Base-by-base conservation (phyloP, 169 alveolate species). In the Cryptosporidium viatorum region DNA sequence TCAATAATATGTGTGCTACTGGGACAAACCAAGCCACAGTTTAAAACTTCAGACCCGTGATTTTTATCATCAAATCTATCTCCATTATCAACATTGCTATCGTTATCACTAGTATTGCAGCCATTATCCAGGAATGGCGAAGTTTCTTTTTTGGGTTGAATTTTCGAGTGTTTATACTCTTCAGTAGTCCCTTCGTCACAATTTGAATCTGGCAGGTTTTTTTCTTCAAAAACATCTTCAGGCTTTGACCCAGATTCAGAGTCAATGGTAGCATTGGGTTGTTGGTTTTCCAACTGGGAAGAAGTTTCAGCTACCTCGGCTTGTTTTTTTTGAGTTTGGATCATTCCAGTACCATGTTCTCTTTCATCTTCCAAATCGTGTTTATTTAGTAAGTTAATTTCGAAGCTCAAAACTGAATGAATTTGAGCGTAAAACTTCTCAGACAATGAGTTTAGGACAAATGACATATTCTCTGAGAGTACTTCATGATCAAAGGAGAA, bases 321-420 rank as follows among this genome's bases (percentile, higher is more conserved):
- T n/a, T n/a, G 35, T 31, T 39, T 14, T 9, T 31, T 0, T 12
- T 65, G 71, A 23, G 29, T 21, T 26, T 55, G 67, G 31, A 26
- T 26, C 35, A 21, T 6, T 9, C 18, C 14, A 26, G 0, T 55
- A 8, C 37, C 67, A 55, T 26, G 48, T 4, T 33, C 60, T 12
- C 2, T n/a, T n/a, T 55, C 86, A 12, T 71, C 85, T n/a, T 73
- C 86, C 6, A 51, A 26, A n/a, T 73, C 65, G 3, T 55, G 86
- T 8, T 41, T 55, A 23, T 58, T 37, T 3, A 73, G 33, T 16
- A 73, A 29, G 35, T 48, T 60, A 35, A 73, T 55, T 21, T 73
- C 86, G 35, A 52, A 73, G 31, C 55, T 62, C 39, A 73, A 31
- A 31, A 73, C 86, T 10, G 86, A 73, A 23, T 73, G 23, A 31